Evolutionary conservation across 495 filamentous ascomycete species (phyloP).

Genomic region (Aspergillus bridgeri): DNA sequence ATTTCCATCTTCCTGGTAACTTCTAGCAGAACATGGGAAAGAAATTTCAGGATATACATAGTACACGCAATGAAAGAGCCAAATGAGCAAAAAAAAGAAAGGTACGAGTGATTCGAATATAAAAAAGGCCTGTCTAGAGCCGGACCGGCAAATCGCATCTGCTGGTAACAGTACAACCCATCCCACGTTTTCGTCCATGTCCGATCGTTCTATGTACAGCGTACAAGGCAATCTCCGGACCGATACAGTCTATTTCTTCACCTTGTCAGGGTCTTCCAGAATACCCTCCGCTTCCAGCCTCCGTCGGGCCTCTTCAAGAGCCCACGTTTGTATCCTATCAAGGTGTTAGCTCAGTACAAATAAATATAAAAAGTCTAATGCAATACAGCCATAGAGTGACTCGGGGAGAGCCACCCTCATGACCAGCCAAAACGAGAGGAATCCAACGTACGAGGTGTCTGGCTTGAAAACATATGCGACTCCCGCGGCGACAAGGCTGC

Average conservation of each 20-base stretch:
- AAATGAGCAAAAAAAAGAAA: slow-evolving; percentile 26
- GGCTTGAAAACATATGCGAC: slow-evolving; percentile 96
- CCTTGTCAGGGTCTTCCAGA: slow-evolving; percentile 67
- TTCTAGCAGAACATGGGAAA: slow-evolving; percentile 29
- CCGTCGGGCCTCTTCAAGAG: slow-evolving; percentile 90
- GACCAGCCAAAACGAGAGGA: slow-evolving; percentile 3
- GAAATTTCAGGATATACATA: slow-evolving; percentile 31
- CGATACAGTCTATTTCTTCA: slow-evolving; percentile 33
- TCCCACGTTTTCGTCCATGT: slow-evolving; percentile 31
- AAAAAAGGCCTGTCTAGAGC: slow-evolving; percentile 43
- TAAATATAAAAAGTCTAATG: background rate
- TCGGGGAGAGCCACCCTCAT: background rate
- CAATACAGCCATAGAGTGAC: background rate
- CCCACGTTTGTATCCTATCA: slow-evolving; percentile 96
- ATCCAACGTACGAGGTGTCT: slow-evolving; percentile 84
- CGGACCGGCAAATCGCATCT: slow-evolving; percentile 35
- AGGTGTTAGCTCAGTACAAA: slow-evolving; percentile 22
- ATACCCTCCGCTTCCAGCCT: slow-evolving; percentile 94
- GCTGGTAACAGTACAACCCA: slow-evolving; percentile 30
- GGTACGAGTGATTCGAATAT: slow-evolving; percentile 13
- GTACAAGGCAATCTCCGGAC: slow-evolving; percentile 34
- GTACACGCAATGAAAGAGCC: slow-evolving; percentile 30
- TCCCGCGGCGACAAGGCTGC: slow-evolving; percentile 67
- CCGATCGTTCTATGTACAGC: slow-evolving; percentile 48
- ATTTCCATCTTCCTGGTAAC: slow-evolving; percentile 20